These are phyloP conservation scores for Penicillium hesseltinei DNA, from an alignment of 2,329 filamentous ascomycete species.

Conservation along the genomic window DNA sequence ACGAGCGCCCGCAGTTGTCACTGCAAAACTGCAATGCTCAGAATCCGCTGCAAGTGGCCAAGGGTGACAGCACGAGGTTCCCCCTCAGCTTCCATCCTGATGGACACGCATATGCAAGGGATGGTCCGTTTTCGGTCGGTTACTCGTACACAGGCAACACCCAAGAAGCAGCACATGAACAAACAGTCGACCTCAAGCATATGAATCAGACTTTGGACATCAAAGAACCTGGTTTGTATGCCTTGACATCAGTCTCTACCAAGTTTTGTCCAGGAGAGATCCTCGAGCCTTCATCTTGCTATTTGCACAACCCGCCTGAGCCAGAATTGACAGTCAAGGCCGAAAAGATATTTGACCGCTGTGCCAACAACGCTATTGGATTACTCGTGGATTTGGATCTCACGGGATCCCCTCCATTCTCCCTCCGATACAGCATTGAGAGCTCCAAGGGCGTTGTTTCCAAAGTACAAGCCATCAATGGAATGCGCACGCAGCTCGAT, in stretches of 20 bases:
- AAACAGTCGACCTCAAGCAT: constrained; percentile 53
- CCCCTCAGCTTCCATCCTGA: constrained; percentile 69
- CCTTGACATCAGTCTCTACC: constrained; percentile 73
- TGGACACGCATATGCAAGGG: constrained; percentile 55
- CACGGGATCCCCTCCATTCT: constrained; percentile 87
- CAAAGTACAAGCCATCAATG: constrained; percentile 59
- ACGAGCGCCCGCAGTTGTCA: constrained; percentile 75
- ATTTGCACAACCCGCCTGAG: constrained; percentile 86
- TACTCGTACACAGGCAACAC: constrained; percentile 82
- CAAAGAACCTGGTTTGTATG: constrained; percentile 79
- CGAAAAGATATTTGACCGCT: constrained; percentile 89
- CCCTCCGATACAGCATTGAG: constrained; percentile 72
- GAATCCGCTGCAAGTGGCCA: constrained; percentile 78
- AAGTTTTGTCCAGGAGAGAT: constrained; percentile 84
- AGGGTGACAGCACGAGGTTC: constrained; percentile 64
- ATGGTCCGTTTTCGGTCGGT: constrained; percentile 68
- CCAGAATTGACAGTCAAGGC: constrained; percentile 71
- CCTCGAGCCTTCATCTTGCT: constrained; percentile 88
- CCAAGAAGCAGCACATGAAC: constrained; percentile 59
- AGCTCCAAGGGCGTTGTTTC: constrained; percentile 57
- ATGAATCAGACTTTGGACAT: constrained; percentile 65
- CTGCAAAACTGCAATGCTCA: constrained; percentile 75
- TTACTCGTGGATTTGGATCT: constrained; percentile 85
- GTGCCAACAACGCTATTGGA: constrained; percentile 88
- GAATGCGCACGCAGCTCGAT: constrained; percentile 78